A percentile compares a stretch with the other conserved stretches of the same genome.
Evolutionary conservation across 1,284 basidiomycete species (phyloP).

Genomic region (Anthracocystis walkeri): DNA sequence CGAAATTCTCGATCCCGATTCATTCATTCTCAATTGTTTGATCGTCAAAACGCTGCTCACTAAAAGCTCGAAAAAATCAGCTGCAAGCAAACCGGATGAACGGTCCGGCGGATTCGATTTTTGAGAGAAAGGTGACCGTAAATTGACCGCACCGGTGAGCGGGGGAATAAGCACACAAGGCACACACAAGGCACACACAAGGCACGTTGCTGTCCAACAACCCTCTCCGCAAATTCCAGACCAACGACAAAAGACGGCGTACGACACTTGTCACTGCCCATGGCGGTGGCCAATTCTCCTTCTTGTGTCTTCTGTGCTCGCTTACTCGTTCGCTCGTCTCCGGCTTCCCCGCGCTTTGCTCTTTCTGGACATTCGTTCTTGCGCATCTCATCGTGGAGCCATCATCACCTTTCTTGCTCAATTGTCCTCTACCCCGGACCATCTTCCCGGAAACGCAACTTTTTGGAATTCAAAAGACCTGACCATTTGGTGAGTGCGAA

Average conservation of each 20-base stretch:
- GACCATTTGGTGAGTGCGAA: background rate
- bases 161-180: constrained; percentile 1
- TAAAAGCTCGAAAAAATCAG: background rate
- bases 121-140: constrained; percentile 16
- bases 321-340: constrained; percentile 1
- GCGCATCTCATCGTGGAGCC: constrained; percentile 7
- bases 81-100: constrained; percentile 18
- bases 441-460: background rate
- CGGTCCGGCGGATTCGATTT: constrained; percentile 36
- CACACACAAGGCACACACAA: too few species aligned
- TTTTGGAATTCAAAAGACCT: too few species aligned
- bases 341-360: constrained; percentile 9
- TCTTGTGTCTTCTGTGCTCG: too few species aligned
- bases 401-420: background rate
- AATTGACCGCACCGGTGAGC: constrained; percentile 35
- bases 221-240: background rate
- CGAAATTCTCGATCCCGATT: background rate
- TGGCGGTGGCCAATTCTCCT: background rate
- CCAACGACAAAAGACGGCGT: background rate
- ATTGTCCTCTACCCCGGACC: background rate
- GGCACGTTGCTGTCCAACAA: background rate
- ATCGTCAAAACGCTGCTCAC: background rate
- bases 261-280: constrained; percentile 7
- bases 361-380: background rate
- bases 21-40: constrained; percentile 1